These are phyloP conservation scores for Pseudocercospora macadamiae DNA, from an alignment of 2,329 filamentous ascomycete genomes.

Conservation along the genomic window DNA sequence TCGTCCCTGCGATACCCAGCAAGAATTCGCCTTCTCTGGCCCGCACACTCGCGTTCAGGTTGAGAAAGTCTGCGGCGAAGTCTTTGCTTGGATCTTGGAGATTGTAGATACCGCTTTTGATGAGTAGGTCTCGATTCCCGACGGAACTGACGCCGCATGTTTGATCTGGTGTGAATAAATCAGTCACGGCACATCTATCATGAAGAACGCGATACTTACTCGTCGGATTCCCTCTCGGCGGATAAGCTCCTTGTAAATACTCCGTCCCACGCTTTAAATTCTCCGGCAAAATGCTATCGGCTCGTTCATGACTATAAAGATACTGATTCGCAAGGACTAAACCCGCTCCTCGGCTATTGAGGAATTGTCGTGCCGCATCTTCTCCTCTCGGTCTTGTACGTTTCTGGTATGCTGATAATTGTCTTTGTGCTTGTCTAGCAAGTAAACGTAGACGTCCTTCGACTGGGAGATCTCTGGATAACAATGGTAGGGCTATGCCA, in stretches of 20 bases:
- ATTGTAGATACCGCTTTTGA: conserved; percentile 35
- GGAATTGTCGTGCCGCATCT: conserved; percentile 29
- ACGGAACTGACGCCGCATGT: conserved; percentile 52
- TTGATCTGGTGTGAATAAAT: conserved; percentile 28
- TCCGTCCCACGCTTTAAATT: conserved; percentile 29
- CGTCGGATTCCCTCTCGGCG: conserved; percentile 35
- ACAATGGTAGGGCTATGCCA: conserved; percentile 49
- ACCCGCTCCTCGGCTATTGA: conserved; percentile 43
- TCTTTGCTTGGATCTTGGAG: conserved; percentile 35
- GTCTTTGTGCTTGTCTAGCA: conserved; percentile 46
- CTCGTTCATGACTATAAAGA: conserved; percentile 44
- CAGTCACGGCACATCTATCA: background rate
- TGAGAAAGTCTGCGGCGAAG: conserved; percentile 46
- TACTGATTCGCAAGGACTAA: conserved; percentile 48
- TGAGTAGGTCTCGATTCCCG: conserved; percentile 41
- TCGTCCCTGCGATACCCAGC: conserved; percentile 44
- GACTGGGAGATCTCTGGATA: conserved; percentile 40
- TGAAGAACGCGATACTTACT: background rate
- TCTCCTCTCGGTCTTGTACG: conserved; percentile 29
- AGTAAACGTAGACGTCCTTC: conserved; percentile 45
- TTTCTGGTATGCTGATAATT: conserved; percentile 51
- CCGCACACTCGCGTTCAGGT: conserved; percentile 44
- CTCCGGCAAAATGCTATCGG: conserved; percentile 39
- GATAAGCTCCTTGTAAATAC: conserved; percentile 45
- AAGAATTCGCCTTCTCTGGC: conserved; percentile 52